Evolutionary conservation across 176 grass and related monocot species (phyloP).

Genomic region (Stipa capillata): DNA sequence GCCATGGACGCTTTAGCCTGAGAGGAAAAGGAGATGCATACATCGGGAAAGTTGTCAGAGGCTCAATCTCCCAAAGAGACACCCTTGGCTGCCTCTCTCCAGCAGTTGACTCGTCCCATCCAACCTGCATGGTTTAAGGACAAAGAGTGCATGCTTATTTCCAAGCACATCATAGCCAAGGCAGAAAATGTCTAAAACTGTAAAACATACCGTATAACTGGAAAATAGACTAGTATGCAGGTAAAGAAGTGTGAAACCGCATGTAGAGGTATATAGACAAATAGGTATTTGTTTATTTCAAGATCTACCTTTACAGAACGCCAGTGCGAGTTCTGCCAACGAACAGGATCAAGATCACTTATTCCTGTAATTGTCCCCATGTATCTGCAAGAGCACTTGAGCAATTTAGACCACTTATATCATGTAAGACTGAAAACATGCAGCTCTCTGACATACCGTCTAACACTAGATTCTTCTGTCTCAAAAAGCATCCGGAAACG

Average conservation of each 20-base stretch:
- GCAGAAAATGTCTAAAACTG: neutral
- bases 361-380: slow-evolving; percentile 99
- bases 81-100: slow-evolving; percentile 95
- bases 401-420: slow-evolving; percentile 11
- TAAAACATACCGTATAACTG: neutral
- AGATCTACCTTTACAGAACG: slow-evolving; percentile 86
- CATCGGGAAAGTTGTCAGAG: slow-evolving; percentile 92
- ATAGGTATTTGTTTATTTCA: neutral
- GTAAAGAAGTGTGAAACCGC: neutral
- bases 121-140: slow-evolving; percentile 53
- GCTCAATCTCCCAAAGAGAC: slow-evolving; percentile 96
- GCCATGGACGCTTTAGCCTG: slow-evolving; percentile 91
- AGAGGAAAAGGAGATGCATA: slow-evolving; percentile 90
- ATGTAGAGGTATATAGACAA: neutral
- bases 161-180: neutral
- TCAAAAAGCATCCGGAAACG: slow-evolving; percentile 99
- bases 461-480: slow-evolving; percentile 95
- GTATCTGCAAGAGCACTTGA: slow-evolving; percentile 47
- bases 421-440: neutral
- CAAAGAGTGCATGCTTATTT: neutral
- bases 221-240: neutral
- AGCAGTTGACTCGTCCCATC: slow-evolving; percentile 96
- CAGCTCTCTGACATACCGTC: slow-evolving; percentile 56
- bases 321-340: slow-evolving; percentile 95
- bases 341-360: slow-evolving; percentile 80